Base-by-base conservation (phyloP, 352 stramenopile species). In the Aphanomyces invadans region DNA sequence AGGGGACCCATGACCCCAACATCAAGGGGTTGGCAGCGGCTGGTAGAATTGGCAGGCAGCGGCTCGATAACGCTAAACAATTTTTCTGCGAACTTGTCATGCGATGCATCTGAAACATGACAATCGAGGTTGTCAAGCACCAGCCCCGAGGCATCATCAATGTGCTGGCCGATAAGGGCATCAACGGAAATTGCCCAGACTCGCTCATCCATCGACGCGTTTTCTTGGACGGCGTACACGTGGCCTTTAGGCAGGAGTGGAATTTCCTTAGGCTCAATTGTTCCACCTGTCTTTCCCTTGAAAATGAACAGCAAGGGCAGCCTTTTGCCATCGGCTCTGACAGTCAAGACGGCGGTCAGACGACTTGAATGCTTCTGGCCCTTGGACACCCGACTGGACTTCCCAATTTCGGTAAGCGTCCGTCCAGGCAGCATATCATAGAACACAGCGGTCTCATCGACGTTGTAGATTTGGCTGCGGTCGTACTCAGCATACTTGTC, bases 141-240 rank as follows among this genome's bases (percentile, higher is more conserved):
- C 1, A 54, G 46, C n/a, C 11, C 46, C n/a, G 46, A 54, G 10
- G 46, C n/a, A n/a, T 54, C 46, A 0, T 3, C 1, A 1, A 54
- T n/a, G 21, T 29, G 1, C 1, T 25, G 26, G 10, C 10, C 2
- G 10, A 54, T 15, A 10, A 54, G 10, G 15, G 10, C 10, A 0
- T 29, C n/a, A 10, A 54, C 10, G n/a, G 11, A 54, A n/a, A 54
- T 25, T 10, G 10, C n/a, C 46, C 46, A 54, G 1, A 54, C 46
- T 23, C 46, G 46, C 10, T 54, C 46, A 54, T 54, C 26, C 46
- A 54, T 54, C 46, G 10, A 54, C 7, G 46, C 46, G 46, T 54
- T 54, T 29, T 11, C 46, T 29, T 3, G 46, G n/a, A 54, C 2
- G 10, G 46, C 46, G 21, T 54, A 54, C n/a, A 2, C 46, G 21